These are phyloP conservation scores for Yamadazyma diddensiae DNA, from an alignment of 1,139 yeast species.

Conservation along the genomic window DNA sequence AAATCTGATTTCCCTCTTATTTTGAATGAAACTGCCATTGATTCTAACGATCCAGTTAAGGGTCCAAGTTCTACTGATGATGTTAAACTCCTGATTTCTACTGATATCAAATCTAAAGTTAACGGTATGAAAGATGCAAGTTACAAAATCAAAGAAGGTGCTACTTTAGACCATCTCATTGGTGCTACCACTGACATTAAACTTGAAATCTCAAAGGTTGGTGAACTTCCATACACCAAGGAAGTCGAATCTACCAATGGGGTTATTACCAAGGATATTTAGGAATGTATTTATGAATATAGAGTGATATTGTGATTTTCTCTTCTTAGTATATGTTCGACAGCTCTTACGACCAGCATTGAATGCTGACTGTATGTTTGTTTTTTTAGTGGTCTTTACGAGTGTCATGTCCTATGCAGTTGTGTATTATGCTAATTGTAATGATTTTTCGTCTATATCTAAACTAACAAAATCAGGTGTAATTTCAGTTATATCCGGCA, in stretches of 20 bases:
- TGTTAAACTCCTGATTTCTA: slow-evolving; percentile 9
- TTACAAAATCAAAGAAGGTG: slow-evolving; percentile 13
- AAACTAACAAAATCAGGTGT: slow-evolving; percentile 20
- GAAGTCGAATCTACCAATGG: slow-evolving; percentile 54
- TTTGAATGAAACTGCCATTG: slow-evolving; percentile 10
- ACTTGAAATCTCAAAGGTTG: slow-evolving; percentile 8
- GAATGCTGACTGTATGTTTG: no score
- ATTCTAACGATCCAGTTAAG: slow-evolving; percentile 8
- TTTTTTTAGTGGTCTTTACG: no score
- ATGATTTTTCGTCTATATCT: slow-evolving; percentile 4
- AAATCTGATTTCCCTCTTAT: slow-evolving; percentile 16
- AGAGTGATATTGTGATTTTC: no score
- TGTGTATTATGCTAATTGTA: neutral
- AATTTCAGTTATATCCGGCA: slow-evolving; percentile 24
- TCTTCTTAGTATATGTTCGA: no score
- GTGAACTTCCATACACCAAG: slow-evolving; percentile 22
- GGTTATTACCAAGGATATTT: slow-evolving; percentile 16
- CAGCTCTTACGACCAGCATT: no score
- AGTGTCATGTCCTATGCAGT: no score
- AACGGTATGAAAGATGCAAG: slow-evolving; percentile 11
- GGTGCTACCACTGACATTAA: slow-evolving; percentile 17
- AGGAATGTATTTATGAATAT: no score
- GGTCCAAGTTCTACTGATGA: slow-evolving; percentile 9
- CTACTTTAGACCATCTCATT: slow-evolving; percentile 13
- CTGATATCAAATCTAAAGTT: slow-evolving; percentile 11